Evolutionary conservation across 306 rosid species (phyloP).

Genomic region (Macrotyloma uniflorum): DNA sequence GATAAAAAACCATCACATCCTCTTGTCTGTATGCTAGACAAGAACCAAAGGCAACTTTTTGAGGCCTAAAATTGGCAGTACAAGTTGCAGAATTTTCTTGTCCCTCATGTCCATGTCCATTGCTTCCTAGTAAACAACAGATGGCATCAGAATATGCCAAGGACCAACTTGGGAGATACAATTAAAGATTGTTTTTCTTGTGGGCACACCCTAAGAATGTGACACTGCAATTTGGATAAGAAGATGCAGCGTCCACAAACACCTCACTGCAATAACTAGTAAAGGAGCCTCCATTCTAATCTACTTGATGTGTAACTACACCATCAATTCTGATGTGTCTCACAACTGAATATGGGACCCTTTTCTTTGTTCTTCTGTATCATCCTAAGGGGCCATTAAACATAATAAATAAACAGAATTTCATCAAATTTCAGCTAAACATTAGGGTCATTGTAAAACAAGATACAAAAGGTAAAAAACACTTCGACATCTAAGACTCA

Average conservation of each 20-base stretch:
- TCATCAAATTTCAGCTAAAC: not conserved
- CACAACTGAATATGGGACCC: constrained; percentile 17
- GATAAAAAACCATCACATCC: not conserved
- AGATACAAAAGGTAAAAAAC: not conserved
- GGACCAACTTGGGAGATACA: constrained; percentile 38
- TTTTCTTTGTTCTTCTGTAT: not conserved
- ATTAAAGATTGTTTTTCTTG: constrained; percentile 14
- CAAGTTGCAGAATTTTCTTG: constrained; percentile 40
- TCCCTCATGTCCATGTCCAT: constrained; percentile 38
- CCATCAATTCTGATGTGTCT: constrained; percentile 27
- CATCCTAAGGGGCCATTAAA: not conserved
- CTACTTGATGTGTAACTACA: not conserved
- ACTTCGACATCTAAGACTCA: not conserved
- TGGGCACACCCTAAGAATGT: constrained; percentile 14
- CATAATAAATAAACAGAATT: not conserved
- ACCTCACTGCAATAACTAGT: not conserved
- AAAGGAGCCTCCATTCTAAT: not conserved
- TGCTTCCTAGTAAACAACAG: constrained; percentile 11
- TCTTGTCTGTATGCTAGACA: not conserved
- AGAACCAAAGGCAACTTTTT: constrained; percentile 6
- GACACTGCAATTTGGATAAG: constrained; percentile 30
- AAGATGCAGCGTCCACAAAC: not conserved
- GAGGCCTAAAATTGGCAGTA: not conserved
- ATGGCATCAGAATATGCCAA: constrained; percentile 14
- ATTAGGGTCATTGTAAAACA: not conserved